Percentiles rank a stretch among this genome's conserved stretches.
Evolutionary conservation across 352 stramenopile genomes (phyloP).

Genomic region (Phytophthora nicotianae): DNA sequence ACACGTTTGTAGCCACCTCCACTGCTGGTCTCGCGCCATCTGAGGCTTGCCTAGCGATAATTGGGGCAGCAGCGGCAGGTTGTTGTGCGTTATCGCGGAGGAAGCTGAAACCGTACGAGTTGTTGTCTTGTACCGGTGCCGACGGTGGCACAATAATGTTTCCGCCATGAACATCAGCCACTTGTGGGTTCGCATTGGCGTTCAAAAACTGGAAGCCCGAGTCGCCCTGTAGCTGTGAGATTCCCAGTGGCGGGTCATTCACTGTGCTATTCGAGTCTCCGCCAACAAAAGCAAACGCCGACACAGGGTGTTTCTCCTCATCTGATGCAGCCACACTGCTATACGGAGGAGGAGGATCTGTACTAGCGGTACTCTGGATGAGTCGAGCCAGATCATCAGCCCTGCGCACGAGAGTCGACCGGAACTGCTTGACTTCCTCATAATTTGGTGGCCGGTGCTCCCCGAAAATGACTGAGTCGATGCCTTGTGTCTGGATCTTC

Average conservation of each 20-base stretch:
- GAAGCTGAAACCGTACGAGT: slow-evolving; percentile 58
- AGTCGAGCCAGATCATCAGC: slow-evolving; percentile 66
- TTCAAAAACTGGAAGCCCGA: slow-evolving; percentile 57
- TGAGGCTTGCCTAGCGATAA: slow-evolving; percentile 33
- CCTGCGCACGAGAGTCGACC: slow-evolving; percentile 68
- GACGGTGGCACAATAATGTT: slow-evolving; percentile 26
- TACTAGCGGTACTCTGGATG: slow-evolving; percentile 59
- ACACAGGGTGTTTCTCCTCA: slow-evolving; percentile 43
- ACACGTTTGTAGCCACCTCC: slow-evolving; percentile 46
- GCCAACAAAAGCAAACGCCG: slow-evolving; percentile 64
- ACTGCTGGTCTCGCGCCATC: slow-evolving; percentile 13
- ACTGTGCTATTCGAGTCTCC: slow-evolving; percentile 29
- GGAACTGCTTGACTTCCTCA: slow-evolving; percentile 71
- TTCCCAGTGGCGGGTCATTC: slow-evolving; percentile 37
- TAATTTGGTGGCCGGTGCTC: slow-evolving; percentile 67
- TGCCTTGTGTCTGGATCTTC: slow-evolving; percentile 81
- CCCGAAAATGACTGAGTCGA: slow-evolving; percentile 81
- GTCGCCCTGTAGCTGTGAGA: slow-evolving; percentile 41
- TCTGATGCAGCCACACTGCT: slow-evolving; percentile 19
- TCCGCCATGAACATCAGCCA: slow-evolving; percentile 20
- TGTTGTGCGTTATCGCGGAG: slow-evolving; percentile 35
- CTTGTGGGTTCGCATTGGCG: slow-evolving; percentile 32
- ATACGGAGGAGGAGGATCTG: slow-evolving; percentile 16
- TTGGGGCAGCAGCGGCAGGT: slow-evolving; percentile 7
- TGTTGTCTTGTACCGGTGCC: slow-evolving; percentile 26